Percentiles rank a stretch among this genome's conserved stretches.
phyloP scores from a whole-genome alignment of 177 flowering plant genomes.

The Vitis hybrid region DNA sequence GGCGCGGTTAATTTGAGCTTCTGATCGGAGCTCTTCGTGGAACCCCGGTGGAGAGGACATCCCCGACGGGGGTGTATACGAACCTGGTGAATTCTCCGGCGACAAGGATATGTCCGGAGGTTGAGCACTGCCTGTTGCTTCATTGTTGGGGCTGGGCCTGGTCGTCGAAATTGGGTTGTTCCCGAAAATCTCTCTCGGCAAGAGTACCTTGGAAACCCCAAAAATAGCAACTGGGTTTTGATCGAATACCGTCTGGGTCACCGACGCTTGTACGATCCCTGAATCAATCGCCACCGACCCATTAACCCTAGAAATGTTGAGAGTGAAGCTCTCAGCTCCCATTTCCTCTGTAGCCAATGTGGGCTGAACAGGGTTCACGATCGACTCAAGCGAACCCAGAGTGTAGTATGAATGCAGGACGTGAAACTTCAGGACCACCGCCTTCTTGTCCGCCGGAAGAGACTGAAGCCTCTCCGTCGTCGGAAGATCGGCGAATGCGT shows the following conservation, averaged over 20 bases:
- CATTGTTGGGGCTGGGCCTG: conserved; percentile 12
- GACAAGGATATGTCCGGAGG: conserved; percentile 45
- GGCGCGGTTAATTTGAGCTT: conserved; percentile 10
- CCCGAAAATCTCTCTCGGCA: conserved; percentile 77
- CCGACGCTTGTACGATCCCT: conserved; percentile 66
- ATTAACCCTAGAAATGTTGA: conserved; percentile 69
- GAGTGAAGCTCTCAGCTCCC: conserved; percentile 73
- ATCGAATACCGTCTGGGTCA: conserved; percentile 84
- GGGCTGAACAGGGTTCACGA: conserved; percentile 88
- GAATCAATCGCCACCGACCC: conserved; percentile 74
- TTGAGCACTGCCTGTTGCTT: conserved; percentile 18
- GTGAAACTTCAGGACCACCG: conserved; percentile 70
- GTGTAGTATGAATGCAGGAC: conserved; percentile 91
- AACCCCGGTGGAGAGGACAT: conserved; percentile 43
- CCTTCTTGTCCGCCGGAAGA: conserved; percentile 63
- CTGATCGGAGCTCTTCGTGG: conserved; percentile 31
- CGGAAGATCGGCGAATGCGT: conserved; percentile 67
- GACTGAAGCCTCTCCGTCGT: conserved; percentile 50
- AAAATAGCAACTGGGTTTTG: conserved; percentile 89
- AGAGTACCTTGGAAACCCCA: conserved; percentile 68
- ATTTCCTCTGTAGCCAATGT: conserved; percentile 80
- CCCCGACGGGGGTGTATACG: conserved; percentile 24
- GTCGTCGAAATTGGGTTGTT: conserved; percentile 17
- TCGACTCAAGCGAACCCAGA: conserved; percentile 75
- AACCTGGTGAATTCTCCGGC: conserved; percentile 39